Evolutionary conservation across 257 asterid genomes (phyloP).

Genomic region (Primulina huaijiensis): DNA sequence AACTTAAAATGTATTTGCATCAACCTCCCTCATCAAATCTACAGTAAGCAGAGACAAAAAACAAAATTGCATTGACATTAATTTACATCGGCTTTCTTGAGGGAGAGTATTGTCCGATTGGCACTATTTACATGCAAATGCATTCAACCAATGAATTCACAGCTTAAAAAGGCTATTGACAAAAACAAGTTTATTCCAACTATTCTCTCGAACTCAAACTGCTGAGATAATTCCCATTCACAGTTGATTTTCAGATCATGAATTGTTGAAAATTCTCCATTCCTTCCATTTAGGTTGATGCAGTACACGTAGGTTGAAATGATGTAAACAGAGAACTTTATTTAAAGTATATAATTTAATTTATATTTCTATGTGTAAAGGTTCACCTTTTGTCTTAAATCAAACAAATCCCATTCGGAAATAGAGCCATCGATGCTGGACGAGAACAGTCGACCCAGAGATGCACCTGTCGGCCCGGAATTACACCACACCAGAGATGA

Average conservation of each 20-base stretch:
- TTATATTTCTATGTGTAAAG: neutral
- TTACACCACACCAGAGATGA: slow-evolving; percentile 91
- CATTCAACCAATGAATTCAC: neutral
- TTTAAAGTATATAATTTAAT: neutral
- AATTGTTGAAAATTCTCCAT: neutral
- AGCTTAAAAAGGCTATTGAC: neutral
- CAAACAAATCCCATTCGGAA: slow-evolving; percentile 84
- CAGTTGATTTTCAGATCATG: neutral
- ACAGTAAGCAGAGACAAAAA: neutral
- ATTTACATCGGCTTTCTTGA: neutral
- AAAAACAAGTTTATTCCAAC: neutral
- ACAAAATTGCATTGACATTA: too few species aligned
- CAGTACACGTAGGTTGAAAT: neutral
- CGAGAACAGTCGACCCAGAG: slow-evolving; percentile 66
- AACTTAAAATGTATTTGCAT: neutral
- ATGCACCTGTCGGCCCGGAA: slow-evolving; percentile 48
- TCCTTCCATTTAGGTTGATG: neutral
- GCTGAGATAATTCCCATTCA: neutral
- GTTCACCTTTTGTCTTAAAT: slow-evolving; percentile 71
- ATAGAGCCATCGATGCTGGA: slow-evolving; percentile 86
- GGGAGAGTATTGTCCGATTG: neutral
- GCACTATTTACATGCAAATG: neutral
- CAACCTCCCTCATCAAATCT: neutral
- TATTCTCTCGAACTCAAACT: neutral
- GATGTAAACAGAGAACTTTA: neutral